Percentiles rank a stretch among this genome's conserved stretches.
phyloP scores from a whole-genome alignment of 352 stramenopile genomes.

The Pilasporangium apinafurcum region DNA sequence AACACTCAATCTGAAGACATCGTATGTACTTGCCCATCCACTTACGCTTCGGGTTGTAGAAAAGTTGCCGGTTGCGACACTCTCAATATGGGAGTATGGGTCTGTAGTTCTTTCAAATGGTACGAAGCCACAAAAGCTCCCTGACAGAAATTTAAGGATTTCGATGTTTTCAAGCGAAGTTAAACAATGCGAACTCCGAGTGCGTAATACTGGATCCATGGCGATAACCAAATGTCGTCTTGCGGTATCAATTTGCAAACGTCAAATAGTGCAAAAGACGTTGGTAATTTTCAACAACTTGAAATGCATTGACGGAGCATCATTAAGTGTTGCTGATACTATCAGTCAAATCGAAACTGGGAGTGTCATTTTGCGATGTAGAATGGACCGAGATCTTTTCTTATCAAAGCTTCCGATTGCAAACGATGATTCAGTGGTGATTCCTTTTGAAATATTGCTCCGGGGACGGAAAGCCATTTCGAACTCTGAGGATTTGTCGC shows the following conservation, averaged over 20 bases:
- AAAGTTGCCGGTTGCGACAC: conserved; percentile 32
- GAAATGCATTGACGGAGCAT: too few relatives aligned
- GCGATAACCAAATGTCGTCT: conserved; percentile 35
- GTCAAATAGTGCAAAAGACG: conserved; percentile 18
- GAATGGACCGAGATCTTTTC: neutral
- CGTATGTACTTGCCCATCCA: conserved; percentile 21
- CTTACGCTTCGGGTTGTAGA: conserved; percentile 32
- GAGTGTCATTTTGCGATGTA: conserved; percentile 10
- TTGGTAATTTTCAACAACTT: conserved; percentile 44
- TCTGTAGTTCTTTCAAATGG: conserved; percentile 13
- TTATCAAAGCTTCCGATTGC: conserved; percentile 12
- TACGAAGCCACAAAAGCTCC: neutral
- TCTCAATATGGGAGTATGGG: conserved; percentile 41
- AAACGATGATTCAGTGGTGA: conserved; percentile 21
- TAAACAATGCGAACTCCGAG: conserved; percentile 43
- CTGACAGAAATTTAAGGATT: conserved; percentile 20
- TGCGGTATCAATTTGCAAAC: conserved; percentile 21
- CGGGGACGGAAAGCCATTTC: conserved; percentile 5
- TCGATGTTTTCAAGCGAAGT: conserved; percentile 67
- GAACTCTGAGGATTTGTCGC: conserved; percentile 8
- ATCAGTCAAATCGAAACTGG: conserved; percentile 13
- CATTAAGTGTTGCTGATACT: too few relatives aligned
- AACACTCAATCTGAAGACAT: conserved; percentile 53
- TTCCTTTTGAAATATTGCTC: conserved; percentile 34
- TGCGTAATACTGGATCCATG: conserved; percentile 40